Conservation (phyloP, 2,329 filamentous ascomycete genomes). For the Penicillium sp. region DNA sequence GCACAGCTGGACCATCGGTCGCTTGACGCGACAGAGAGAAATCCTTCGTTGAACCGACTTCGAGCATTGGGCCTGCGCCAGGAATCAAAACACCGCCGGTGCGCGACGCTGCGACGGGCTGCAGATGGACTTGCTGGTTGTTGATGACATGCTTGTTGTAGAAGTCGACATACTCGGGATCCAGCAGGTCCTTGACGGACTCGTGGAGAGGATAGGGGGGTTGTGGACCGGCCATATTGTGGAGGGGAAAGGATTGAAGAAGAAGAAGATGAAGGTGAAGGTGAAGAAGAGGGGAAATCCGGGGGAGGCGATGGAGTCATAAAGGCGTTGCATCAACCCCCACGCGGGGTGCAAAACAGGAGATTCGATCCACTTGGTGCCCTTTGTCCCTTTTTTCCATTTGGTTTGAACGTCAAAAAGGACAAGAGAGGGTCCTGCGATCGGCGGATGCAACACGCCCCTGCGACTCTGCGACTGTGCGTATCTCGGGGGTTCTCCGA, state of each 20-base stretch:
- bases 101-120: constrained; percentile 57
- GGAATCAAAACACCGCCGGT: constrained; percentile 58
- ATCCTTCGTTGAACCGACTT: constrained; percentile 54
- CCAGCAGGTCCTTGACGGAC: constrained; percentile 50
- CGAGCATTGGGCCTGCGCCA: constrained; percentile 54
- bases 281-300: background rate
- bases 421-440: too few relatives aligned
- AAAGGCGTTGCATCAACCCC: background rate
- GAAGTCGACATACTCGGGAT: constrained; percentile 58
- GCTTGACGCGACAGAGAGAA: constrained; percentile 49
- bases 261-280: background rate
- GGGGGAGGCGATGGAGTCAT: background rate
- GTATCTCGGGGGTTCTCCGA: background rate
- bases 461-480: background rate
- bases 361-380: too few relatives aligned
- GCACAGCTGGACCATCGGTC: constrained; percentile 54
- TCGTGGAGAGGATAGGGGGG: constrained; percentile 55
- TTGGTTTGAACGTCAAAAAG: too few relatives aligned
- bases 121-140: constrained; percentile 59
- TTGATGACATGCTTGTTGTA: constrained; percentile 58
- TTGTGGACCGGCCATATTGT: constrained; percentile 26
- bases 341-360: too few relatives aligned
- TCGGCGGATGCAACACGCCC: background rate
- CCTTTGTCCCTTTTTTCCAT: too few relatives aligned
- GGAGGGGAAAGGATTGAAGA: background rate